phyloP scores from a whole-genome alignment of 257 asterid genomes.

The Striga asiatica region DNA sequence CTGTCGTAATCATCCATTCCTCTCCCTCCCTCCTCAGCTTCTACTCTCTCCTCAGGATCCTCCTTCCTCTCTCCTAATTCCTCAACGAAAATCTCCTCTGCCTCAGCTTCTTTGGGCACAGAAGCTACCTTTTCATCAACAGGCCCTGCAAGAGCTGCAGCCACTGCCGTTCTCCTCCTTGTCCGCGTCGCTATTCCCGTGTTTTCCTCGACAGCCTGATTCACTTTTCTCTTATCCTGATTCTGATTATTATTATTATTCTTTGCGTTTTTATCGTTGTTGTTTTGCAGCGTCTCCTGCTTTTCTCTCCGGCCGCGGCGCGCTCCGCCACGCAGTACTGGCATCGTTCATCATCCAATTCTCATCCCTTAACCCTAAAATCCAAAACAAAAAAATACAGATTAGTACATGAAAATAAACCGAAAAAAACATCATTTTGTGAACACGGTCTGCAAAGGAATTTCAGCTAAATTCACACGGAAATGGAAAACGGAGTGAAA shows the following conservation, averaged over 20 bases:
- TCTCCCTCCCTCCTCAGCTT: slow-evolving; percentile 36
- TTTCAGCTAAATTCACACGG: background rate
- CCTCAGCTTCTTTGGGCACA: slow-evolving; percentile 20
- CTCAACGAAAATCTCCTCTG: slow-evolving; percentile 27
- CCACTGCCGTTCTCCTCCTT: slow-evolving; percentile 51
- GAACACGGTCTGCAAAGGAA: background rate
- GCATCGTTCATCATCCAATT: slow-evolving; percentile 75
- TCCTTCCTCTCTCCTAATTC: slow-evolving; percentile 23
- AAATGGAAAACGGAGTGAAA: background rate
- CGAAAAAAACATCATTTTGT: background rate
- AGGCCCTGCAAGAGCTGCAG: slow-evolving; percentile 28
- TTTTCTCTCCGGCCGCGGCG: slow-evolving; percentile 59
- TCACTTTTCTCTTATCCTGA: slow-evolving; percentile 8
- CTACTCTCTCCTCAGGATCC: slow-evolving; percentile 26
- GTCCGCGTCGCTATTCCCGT: slow-evolving; percentile 53
- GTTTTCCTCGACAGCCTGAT: slow-evolving; percentile 26
- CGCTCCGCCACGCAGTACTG: slow-evolving; percentile 65
- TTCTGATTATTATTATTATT: slow-evolving; percentile 13
- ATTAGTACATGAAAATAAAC: background rate
- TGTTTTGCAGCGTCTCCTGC: slow-evolving; percentile 24
- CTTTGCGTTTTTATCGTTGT: background rate
- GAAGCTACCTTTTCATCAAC: slow-evolving; percentile 33
- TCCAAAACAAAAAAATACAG: background rate
- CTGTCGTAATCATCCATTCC: slow-evolving; percentile 43
- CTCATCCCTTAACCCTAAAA: slow-evolving; percentile 30